phyloP scores from a whole-genome alignment of 805 yeast genomes.

The Blastobotrys terrestris region DNA sequence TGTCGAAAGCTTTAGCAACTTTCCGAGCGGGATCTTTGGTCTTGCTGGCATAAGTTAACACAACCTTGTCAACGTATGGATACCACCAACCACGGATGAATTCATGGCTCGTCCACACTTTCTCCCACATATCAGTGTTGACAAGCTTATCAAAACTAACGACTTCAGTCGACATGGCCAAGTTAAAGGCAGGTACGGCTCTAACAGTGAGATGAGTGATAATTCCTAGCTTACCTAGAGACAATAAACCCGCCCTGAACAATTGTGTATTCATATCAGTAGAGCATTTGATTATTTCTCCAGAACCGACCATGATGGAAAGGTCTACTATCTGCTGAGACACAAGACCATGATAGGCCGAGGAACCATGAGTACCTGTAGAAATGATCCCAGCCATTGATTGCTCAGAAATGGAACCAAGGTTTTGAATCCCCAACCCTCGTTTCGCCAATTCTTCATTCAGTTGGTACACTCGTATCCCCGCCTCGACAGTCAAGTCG shows the following conservation, averaged over 20 bases:
- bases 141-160: conserved; percentile 70
- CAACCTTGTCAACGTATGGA: conserved; percentile 81
- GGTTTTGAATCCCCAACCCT: conserved; percentile 77
- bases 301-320: conserved; percentile 68
- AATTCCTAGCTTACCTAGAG: conserved; percentile 88
- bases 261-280: conserved; percentile 55
- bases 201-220: conserved; percentile 81
- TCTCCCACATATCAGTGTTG: conserved; percentile 54
- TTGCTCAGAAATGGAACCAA: conserved; percentile 92
- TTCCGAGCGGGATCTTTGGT: conserved; percentile 61
- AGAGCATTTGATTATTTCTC: conserved; percentile 63
- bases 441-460: conserved; percentile 57
- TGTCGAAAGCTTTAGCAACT: conserved; percentile 79
- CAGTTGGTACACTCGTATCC: conserved; percentile 69
- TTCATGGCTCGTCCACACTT: conserved; percentile 82
- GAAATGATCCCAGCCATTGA: conserved; percentile 93
- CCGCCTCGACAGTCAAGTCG: conserved; percentile 94
- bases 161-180: conserved; percentile 76
- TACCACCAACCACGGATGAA: conserved; percentile 96
- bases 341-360: conserved; percentile 86
- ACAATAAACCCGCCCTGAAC: conserved; percentile 75
- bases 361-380: conserved; percentile 95
- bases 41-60: conserved; percentile 85
- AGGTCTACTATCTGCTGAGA: conserved; percentile 81
- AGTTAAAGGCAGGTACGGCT: conserved; percentile 74